Conservation (phyloP, 2,329 filamentous ascomycete species). For the Nectriaceae sp. region DNA sequence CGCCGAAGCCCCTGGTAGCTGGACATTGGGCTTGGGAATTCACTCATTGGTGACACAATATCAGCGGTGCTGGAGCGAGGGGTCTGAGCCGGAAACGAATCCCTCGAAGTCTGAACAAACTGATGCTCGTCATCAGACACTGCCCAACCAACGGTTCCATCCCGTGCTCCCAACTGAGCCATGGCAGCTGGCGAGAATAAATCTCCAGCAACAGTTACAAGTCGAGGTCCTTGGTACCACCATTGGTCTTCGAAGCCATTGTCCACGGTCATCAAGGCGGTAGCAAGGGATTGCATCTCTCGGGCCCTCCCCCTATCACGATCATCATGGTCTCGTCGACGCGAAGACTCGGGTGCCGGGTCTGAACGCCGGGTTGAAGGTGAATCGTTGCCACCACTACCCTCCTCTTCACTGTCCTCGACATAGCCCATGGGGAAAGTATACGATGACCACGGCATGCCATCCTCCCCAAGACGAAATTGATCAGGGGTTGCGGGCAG, state of each 20-base stretch:
- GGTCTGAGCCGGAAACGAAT: slow-evolving; percentile 14
- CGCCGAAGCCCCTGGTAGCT: slow-evolving; percentile 21
- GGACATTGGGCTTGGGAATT: slow-evolving; percentile 25
- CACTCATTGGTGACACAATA: slow-evolving; percentile 27
- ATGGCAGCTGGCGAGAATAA: slow-evolving; percentile 18
- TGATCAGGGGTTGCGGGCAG: slow-evolving; percentile 41
- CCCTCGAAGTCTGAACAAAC: not conserved
- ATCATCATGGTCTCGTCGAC: slow-evolving; percentile 33
- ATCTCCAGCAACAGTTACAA: slow-evolving; percentile 26
- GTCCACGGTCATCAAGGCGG: slow-evolving; percentile 58
- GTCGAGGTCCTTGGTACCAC: slow-evolving; percentile 52
- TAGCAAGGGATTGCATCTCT: slow-evolving; percentile 51
- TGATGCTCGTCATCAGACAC: slow-evolving; percentile 8
- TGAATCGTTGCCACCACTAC: slow-evolving; percentile 4
- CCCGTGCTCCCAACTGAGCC: slow-evolving; percentile 10
- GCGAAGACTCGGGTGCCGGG: slow-evolving; percentile 6
- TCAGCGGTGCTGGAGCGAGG: slow-evolving; percentile 21
- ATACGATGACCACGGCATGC: slow-evolving; percentile 48
- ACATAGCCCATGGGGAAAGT: slow-evolving; percentile 24
- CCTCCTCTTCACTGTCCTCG: slow-evolving; percentile 6
- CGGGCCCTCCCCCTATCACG: slow-evolving; percentile 21
- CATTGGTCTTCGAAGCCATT: slow-evolving; percentile 61
- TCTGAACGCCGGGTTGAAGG: not conserved
- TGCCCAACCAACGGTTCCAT: slow-evolving; percentile 20
- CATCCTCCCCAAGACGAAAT: slow-evolving; percentile 45